Percentiles rank a stretch among this genome's conserved stretches.
Evolutionary conservation across 768 basidiomycete species (phyloP).

Genomic region (Dacryopinax primogenitus): DNA sequence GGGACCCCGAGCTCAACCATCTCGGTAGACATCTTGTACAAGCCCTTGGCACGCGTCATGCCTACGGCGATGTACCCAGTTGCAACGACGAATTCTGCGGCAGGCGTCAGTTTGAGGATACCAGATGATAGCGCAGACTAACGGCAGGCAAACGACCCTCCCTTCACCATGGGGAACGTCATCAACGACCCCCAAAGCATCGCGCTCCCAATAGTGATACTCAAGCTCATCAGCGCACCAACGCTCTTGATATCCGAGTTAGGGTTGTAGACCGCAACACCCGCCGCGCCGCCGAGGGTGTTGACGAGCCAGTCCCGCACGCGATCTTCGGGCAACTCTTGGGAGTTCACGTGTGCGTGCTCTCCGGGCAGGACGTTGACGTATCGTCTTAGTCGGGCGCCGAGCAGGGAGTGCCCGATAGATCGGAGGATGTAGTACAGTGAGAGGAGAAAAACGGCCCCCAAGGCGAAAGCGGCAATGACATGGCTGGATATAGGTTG

Average conservation of each 20-base stretch:
- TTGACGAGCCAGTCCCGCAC: constrained; percentile 8
- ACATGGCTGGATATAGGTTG: neutral
- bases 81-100: neutral
- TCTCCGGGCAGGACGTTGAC: constrained; percentile 5
- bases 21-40: constrained; percentile 8
- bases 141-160: neutral
- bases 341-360: neutral
- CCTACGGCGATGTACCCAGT: neutral
- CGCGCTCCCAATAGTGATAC: neutral
- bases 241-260: constrained; percentile 7
- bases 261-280: neutral
- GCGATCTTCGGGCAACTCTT: neutral
- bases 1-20: neutral
- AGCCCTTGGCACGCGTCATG: neutral
- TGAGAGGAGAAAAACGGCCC: neutral
- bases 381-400: neutral
- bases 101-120: neutral
- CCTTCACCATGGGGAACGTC: neutral
- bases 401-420: constrained; percentile 5
- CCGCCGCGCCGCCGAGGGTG: neutral
- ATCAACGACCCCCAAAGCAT: constrained; percentile 8
- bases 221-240: neutral
- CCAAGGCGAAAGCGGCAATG: neutral
- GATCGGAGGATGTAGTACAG: constrained; percentile 6
- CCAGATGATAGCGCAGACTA: neutral